Conservation (phyloP, 306 rosid genomes). For the Hippophae rhamnoides region DNA sequence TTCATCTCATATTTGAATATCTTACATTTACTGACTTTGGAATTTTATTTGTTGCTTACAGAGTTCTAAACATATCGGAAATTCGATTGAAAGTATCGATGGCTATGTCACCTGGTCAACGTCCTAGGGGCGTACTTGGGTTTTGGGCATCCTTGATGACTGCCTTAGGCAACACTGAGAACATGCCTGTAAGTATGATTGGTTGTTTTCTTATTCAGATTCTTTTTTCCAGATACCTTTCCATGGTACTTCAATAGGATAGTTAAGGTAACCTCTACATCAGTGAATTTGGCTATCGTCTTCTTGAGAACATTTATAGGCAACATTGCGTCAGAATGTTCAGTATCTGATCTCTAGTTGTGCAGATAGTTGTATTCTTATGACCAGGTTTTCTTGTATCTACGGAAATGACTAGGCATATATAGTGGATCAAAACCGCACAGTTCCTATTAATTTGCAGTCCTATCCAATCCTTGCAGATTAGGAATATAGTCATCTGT, state of each 20-base stretch:
- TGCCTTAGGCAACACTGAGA: constrained; percentile 93
- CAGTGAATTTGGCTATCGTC: background rate
- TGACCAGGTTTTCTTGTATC: too few relatives aligned
- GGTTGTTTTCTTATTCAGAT: constrained; percentile 15
- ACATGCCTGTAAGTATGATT: constrained; percentile 74
- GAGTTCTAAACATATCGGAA: constrained; percentile 79
- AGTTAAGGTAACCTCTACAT: background rate
- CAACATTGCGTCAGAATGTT: too few relatives aligned
- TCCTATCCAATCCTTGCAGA: too few relatives aligned
- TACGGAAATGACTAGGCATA: too few relatives aligned
- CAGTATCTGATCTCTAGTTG: too few relatives aligned
- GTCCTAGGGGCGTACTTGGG: constrained; percentile 93
- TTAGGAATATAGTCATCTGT: too few relatives aligned
- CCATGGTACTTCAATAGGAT: background rate
- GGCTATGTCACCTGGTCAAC: constrained; percentile 92
- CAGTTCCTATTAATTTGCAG: too few relatives aligned
- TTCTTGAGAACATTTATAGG: too few relatives aligned
- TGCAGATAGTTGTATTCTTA: too few relatives aligned
- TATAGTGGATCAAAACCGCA: too few relatives aligned
- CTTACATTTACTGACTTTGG: constrained; percentile 7
- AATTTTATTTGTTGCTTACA: constrained; percentile 40
- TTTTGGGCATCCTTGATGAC: constrained; percentile 99
- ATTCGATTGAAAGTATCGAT: constrained; percentile 81
- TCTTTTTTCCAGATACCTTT: background rate
- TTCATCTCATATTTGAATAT: too few relatives aligned